Evolutionary conservation across 805 yeast species (phyloP), one percentile per base, ranked within the genome.

Genomic region (Jamesozyma hellenica): DNA sequence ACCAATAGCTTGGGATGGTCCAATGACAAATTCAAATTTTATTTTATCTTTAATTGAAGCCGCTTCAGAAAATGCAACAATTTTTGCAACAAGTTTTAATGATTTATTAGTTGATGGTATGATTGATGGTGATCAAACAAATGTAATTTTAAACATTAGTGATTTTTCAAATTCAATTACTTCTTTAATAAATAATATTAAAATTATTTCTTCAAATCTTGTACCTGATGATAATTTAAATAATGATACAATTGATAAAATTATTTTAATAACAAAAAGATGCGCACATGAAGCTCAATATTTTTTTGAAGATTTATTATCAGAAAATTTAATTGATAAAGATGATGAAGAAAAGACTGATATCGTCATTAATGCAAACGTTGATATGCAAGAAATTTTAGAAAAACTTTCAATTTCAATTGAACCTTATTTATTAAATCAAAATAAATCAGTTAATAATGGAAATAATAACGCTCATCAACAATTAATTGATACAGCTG

Each of bases 401-500:
- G 88, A 83, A 54, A 68, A 65, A 25, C 64, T 74, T 35, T 70
- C 78, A 13, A 90, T 84, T 44, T 63, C 67, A 2, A 65, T 83
- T 17, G 56, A 51, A 68, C 72, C 36, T 74, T 78, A 39, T 55
- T 26, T 42, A 12, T 31, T 34, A 9, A 34, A 38, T 17, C 32
- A 35, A 18, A 32, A 39, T 4, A 53, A 47, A 46, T 64, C n/a
- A 45, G 48, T 36, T 28, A 13, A 15, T 1, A 34, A 48, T 45
- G 41, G 48, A 16, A 83, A 81, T 43, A 80, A 77, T 41, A 53
- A 78, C 36, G 90, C 86, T 32, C 86, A 83, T 47, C 63, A 65
- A 25, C 94, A 87, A 57, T 72, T 86, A 79, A 66, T 68, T 11
- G 67, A 73, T 42, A 86, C 94, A 8, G 88, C 88, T 0, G 64